Base-by-base conservation (phyloP, 106 monocot species). In the Gastrodia elata region DNA sequence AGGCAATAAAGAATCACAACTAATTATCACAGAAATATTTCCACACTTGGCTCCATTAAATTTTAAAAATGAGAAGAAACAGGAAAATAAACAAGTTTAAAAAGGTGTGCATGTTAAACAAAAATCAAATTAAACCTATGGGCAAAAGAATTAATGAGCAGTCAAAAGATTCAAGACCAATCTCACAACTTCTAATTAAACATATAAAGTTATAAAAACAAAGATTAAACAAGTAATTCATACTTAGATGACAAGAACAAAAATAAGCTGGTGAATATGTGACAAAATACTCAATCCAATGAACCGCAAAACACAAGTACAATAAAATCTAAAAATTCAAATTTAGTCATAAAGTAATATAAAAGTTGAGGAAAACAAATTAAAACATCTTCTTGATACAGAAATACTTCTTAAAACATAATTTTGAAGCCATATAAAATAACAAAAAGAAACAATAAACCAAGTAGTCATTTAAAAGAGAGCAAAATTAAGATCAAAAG, bases 251-350 rank as follows among this genome's bases (percentile, higher is more conserved):
- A 61, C 61, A 15, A 67, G 67, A 67, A 36, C 6, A 67, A 37
- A 67, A 33, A 67, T 61, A 67, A 36, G 1, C 20, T 37, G n/a
- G 38, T 38, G 16, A 67, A 67, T 18, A 3, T 7, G 6, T 67
- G 36, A 67, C 4, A 36, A 67, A 36, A 13, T 18, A 67, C 36
- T 18, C 38, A 67, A 38, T 35, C 38, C 18, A 36, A n/a, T 5
- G 20, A 18, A 67, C 20, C 28, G 20, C 36, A 67, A 33, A 61
- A 30, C 4, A 67, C 38, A 37, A 36, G 6, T 20, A 67, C 5
- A 67, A 61, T 67, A 20, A 67, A 35, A 67, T 27, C 34, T 18
- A 67, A 67, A 36, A 67, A 38, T 1, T 35, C 36, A 67, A 61
- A 61, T 32, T 32, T 10, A 30, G 3, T 32, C 61, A 0, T 4